Conservation (phyloP, 78 protist species). For the Acrasis kona region DNA sequence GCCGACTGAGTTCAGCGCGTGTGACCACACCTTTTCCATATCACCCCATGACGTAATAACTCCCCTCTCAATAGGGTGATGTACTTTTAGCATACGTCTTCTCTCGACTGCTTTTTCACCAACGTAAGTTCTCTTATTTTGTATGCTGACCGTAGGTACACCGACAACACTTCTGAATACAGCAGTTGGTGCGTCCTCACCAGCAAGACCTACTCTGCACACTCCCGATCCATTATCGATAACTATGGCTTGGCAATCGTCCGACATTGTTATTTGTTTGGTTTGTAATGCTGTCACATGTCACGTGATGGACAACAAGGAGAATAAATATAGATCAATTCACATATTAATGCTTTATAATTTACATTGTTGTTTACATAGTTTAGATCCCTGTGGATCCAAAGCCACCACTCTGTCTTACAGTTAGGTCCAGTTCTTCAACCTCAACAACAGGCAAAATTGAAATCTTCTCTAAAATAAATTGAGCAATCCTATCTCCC, state of each 20-base stretch:
- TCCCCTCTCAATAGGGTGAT: slow-evolving; percentile 86
- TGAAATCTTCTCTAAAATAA: not conserved
- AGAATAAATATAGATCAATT: too few species aligned
- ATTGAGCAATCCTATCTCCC: slow-evolving; percentile 11
- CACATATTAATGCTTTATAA: too few species aligned
- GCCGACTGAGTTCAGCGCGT: slow-evolving; percentile 73
- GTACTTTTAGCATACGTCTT: slow-evolving; percentile 16
- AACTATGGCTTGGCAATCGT: slow-evolving; percentile 6
- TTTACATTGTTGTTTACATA: too few species aligned
- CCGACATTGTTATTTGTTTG: too few species aligned
- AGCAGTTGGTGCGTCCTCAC: slow-evolving; percentile 86
- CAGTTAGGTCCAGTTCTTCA: not conserved
- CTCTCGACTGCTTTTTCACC: slow-evolving; percentile 1
- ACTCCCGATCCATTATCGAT: slow-evolving; percentile 84
- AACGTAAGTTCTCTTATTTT: not conserved
- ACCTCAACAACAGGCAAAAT: not conserved
- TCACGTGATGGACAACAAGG: too few species aligned
- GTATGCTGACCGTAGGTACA: not conserved
- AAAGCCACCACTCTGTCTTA: not conserved
- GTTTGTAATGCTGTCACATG: too few species aligned
- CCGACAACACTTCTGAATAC: slow-evolving; percentile 80
- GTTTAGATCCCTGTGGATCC: slow-evolving; percentile 5
- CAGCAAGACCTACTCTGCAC: slow-evolving; percentile 95
- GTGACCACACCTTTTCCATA: slow-evolving; percentile 96
- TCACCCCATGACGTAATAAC: slow-evolving; percentile 97